A percentile compares a stretch with the other conserved stretches of the same genome.
Evolutionary conservation across 805 yeast genomes (phyloP).

Genomic region (Yamadazyma sp.): DNA sequence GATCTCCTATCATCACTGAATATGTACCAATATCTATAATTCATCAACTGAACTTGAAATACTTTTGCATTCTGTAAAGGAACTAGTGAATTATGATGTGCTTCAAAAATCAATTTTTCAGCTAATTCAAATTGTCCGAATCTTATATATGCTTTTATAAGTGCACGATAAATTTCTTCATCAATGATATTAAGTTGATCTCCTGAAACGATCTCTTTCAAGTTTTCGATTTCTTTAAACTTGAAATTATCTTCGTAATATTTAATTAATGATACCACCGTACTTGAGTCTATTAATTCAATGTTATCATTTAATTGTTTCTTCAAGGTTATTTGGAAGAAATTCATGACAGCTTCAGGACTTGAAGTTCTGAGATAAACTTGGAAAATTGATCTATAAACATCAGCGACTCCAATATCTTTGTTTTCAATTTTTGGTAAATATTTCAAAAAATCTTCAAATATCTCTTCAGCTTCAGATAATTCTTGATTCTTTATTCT

Average conservation of each 20-base stretch:
- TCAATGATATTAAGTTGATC: conserved; percentile 16
- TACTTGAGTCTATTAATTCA: conserved; percentile 16
- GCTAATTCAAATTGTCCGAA: conserved; percentile 32
- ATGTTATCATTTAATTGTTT: conserved; percentile 14
- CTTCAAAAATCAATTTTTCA: conserved; percentile 27
- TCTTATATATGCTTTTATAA: conserved; percentile 27
- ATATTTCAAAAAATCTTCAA: conserved; percentile 22
- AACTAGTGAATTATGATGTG: conserved; percentile 25
- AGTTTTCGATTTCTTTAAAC: conserved; percentile 17
- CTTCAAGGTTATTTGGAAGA: conserved; percentile 21
- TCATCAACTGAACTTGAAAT: conserved; percentile 26
- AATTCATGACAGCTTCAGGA: conserved; percentile 23
- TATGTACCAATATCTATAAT: conserved; percentile 28
- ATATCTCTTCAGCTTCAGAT: conserved; percentile 25
- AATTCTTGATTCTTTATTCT: conserved; percentile 35
- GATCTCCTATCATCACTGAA: conserved; percentile 7
- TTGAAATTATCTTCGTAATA: conserved; percentile 21
- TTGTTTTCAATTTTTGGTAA: conserved; percentile 9
- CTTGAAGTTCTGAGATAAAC: conserved; percentile 24
- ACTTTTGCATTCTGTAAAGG: conserved; percentile 29
- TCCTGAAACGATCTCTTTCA: conserved; percentile 17
- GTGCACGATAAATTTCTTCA: conserved; percentile 23
- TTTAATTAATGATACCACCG: conserved; percentile 17
- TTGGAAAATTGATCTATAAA: conserved; percentile 24
- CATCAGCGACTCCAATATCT: conserved; percentile 20